A percentile compares a stretch with the other conserved stretches of the same genome.
Evolutionary conservation across 2,329 filamentous ascomycete species (phyloP).

Genomic region (Remersonia thermophila): DNA sequence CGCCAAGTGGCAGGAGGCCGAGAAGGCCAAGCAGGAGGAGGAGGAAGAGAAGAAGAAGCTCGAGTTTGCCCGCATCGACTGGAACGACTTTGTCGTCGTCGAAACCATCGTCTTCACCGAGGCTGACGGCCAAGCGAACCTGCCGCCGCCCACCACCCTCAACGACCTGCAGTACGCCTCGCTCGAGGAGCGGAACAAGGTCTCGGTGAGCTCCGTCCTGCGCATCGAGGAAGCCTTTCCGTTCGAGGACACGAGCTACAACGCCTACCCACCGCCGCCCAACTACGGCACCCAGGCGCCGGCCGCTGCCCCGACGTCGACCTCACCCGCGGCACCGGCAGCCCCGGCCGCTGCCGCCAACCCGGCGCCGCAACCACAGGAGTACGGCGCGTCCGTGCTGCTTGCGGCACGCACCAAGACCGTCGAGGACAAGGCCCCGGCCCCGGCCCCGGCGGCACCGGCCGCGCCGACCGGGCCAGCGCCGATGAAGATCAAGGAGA

Average conservation of each 20-base stretch:
- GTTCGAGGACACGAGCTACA: conserved; percentile 52
- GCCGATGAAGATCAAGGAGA: conserved; percentile 82
- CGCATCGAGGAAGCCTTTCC: conserved; percentile 95
- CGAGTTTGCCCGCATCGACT: conserved; percentile 78
- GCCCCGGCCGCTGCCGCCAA: conserved; percentile 8
- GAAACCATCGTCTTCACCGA: conserved; percentile 91
- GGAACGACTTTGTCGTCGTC: conserved; percentile 94
- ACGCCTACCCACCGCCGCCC: conserved; percentile 31
- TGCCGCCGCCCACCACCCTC: conserved; percentile 79
- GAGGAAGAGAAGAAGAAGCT: conserved; percentile 69
- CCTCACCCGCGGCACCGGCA: conserved; percentile 5
- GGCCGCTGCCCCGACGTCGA: conserved; percentile 21
- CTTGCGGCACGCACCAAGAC: conserved; percentile 23
- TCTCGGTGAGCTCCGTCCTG: conserved; percentile 68
- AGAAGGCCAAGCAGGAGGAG: conserved; percentile 82
- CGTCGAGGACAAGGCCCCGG: conserved; percentile 49
- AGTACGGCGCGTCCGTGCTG: conserved; percentile 23
- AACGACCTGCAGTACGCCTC: conserved; percentile 90
- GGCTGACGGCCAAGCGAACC: conserved; percentile 69
- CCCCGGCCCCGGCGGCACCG: conserved; percentile 63
- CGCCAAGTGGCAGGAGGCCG: conserved; percentile 68
- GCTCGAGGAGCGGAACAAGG: conserved; percentile 85
- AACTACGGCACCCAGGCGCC: conserved; percentile 35
- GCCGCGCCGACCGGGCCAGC: conserved; percentile 51
- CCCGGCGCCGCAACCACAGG: conserved; percentile 18